Conservation (phyloP, 78 protist genomes). For the Protostelium mycophagum region DNA sequence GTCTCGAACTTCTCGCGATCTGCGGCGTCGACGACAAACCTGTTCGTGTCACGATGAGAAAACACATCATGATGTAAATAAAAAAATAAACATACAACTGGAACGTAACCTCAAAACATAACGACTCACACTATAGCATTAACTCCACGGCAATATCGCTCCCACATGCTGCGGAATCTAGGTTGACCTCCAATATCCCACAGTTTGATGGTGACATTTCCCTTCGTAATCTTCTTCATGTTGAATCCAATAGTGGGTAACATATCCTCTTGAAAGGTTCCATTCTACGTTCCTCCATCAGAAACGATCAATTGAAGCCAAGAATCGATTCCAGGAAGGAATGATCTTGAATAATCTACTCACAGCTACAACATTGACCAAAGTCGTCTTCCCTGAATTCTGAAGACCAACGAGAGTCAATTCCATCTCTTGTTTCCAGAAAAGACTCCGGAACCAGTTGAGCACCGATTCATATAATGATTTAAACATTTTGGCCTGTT, state of each 20-base stretch:
- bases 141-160: slow-evolving; percentile 94
- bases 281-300: slow-evolving; percentile 21
- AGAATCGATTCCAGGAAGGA: no score
- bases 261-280: slow-evolving; percentile 76
- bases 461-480: slow-evolving; percentile 45
- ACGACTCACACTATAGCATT: slow-evolving; percentile 85
- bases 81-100: background rate
- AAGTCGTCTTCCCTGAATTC: slow-evolving; percentile 93
- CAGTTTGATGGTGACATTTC: slow-evolving; percentile 83
- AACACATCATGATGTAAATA: background rate
- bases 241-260: slow-evolving; percentile 97
- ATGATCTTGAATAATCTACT: slow-evolving; percentile 4
- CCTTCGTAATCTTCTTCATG: slow-evolving; percentile 91
- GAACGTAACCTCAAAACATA: background rate
- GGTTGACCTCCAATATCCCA: slow-evolving; percentile 99
- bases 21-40: slow-evolving; percentile 91
- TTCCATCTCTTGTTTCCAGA: slow-evolving; percentile 96
- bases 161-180: slow-evolving; percentile 95
- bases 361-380: slow-evolving; percentile 89
- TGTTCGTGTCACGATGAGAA: background rate
- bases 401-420: slow-evolving; percentile 95
- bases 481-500: slow-evolving; percentile 13
- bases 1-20: slow-evolving; percentile 71
- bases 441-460: slow-evolving; percentile 70
- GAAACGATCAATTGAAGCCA: no score